Conservation (phyloP, 768 basidiomycete genomes). For the Lenzites betulinus region DNA sequence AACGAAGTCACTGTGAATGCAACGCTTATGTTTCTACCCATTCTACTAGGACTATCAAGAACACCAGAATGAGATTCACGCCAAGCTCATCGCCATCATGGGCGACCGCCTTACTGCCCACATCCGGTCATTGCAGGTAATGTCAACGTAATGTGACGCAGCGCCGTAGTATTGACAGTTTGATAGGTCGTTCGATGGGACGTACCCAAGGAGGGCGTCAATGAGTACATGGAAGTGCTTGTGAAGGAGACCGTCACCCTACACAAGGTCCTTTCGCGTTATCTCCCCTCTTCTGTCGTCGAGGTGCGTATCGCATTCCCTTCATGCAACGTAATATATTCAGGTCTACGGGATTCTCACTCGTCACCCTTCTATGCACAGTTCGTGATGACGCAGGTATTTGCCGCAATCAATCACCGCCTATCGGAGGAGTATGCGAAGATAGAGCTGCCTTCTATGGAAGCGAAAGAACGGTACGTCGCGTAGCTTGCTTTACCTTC, state of each 20-base stretch:
- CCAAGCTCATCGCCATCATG: conserved; percentile 98
- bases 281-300: conserved; percentile 74
- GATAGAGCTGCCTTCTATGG: conserved; percentile 79
- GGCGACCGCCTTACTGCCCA: conserved; percentile 88
- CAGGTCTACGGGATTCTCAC: neutral
- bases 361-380: conserved; percentile 35
- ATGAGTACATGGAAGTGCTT: conserved; percentile 90
- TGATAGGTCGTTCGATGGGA: conserved; percentile 78
- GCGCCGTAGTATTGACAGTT: neutral
- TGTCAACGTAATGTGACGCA: conserved; percentile 9
- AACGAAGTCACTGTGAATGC: neutral
- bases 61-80: conserved; percentile 98
- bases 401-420: conserved; percentile 89
- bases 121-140: conserved; percentile 78
- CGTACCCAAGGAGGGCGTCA: conserved; percentile 60
- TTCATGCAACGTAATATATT: neutral
- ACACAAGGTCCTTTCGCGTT: conserved; percentile 94
- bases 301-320: conserved; percentile 57
- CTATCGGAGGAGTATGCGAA: conserved; percentile 83
- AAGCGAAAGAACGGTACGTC: conserved; percentile 81
- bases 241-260: conserved; percentile 95
- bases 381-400: conserved; percentile 94
- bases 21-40: neutral
- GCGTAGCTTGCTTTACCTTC: conserved; percentile 6
- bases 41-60: conserved; percentile 87